Percentiles rank a stretch among this genome's conserved stretches.
These are phyloP conservation scores for Chamaecrista fasciculata DNA, from an alignment of 306 rosid species.

Conservation along the genomic window DNA sequence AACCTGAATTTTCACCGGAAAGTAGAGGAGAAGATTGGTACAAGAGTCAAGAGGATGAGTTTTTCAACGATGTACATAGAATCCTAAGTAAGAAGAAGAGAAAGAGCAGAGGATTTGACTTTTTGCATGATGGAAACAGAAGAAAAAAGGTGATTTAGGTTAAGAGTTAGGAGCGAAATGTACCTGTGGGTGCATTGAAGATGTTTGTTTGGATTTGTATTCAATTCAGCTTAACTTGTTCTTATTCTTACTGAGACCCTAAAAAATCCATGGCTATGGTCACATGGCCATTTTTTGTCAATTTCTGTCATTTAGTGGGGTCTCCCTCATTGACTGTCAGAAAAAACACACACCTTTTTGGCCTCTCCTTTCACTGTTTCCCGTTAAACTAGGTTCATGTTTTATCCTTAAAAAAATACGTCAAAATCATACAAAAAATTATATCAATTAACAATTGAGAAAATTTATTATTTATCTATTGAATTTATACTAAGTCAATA, in stretches of 20 bases:
- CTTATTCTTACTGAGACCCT: background rate
- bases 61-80: slow-evolving; percentile 39
- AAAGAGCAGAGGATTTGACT: slow-evolving; percentile 43
- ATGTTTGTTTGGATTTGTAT: slow-evolving; percentile 29
- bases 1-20: slow-evolving; percentile 8
- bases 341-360: no score
- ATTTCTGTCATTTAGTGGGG: slow-evolving; percentile 30
- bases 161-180: no score
- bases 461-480: no score
- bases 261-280: slow-evolving; percentile 12
- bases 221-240: background rate
- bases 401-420: background rate
- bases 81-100: slow-evolving; percentile 49
- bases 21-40: background rate
- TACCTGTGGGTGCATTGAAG: slow-evolving; percentile 31
- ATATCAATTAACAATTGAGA: no score
- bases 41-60: background rate
- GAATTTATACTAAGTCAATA: no score
- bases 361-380: no score
- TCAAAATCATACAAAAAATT: background rate
- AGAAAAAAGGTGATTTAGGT: no score
- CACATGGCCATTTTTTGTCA: slow-evolving; percentile 45
- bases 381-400: background rate
- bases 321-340: slow-evolving; percentile 39
- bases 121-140: no score